A percentile compares a stretch with the other conserved stretches of the same genome.
Evolutionary conservation across 2,329 filamentous ascomycete species (phyloP).

Genomic region (Fusarium subglutinans): DNA sequence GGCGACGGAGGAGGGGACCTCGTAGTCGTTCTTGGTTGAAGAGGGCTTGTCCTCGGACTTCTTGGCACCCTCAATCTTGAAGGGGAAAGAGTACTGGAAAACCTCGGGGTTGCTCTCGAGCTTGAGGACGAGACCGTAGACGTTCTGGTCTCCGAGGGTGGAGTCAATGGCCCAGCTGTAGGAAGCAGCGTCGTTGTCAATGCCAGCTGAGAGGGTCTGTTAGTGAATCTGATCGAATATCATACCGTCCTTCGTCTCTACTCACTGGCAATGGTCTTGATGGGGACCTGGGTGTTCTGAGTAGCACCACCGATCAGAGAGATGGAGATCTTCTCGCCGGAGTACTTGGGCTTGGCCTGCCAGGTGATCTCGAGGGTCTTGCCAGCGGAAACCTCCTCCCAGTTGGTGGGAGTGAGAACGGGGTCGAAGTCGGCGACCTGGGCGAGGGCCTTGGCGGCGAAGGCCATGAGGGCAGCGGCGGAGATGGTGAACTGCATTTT

Average conservation of each 20-base stretch:
- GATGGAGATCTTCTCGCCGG: slow-evolving; percentile 59
- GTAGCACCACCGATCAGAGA: slow-evolving; percentile 62
- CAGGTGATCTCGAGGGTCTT: slow-evolving; percentile 61
- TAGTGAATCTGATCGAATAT: not conserved
- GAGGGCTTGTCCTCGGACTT: slow-evolving; percentile 18
- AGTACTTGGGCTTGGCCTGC: slow-evolving; percentile 54
- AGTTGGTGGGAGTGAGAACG: slow-evolving; percentile 57
- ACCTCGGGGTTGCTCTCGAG: slow-evolving; percentile 56
- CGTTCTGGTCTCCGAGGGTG: slow-evolving; percentile 54
- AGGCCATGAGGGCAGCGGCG: slow-evolving; percentile 60
- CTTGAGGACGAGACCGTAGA: slow-evolving; percentile 67
- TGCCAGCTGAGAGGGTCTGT: slow-evolving; percentile 49
- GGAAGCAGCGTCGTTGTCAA: slow-evolving; percentile 55
- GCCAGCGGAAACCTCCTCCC: slow-evolving; percentile 59
- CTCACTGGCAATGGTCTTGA: slow-evolving; percentile 62
- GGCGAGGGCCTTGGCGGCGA: slow-evolving; percentile 60
- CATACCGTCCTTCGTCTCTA: slow-evolving; percentile 24
- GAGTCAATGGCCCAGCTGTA: slow-evolving; percentile 63
- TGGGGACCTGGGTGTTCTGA: slow-evolving; percentile 53
- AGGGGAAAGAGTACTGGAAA: slow-evolving; percentile 72
- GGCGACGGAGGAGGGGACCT: slow-evolving; percentile 41
- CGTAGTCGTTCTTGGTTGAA: slow-evolving; percentile 15
- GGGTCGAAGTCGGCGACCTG: slow-evolving; percentile 66
- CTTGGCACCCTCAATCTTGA: slow-evolving; percentile 57
- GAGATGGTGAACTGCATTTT: slow-evolving; percentile 65